Conservation (phyloP, 192 early-diverging fungal genomes). For the Dispira simplex region DNA sequence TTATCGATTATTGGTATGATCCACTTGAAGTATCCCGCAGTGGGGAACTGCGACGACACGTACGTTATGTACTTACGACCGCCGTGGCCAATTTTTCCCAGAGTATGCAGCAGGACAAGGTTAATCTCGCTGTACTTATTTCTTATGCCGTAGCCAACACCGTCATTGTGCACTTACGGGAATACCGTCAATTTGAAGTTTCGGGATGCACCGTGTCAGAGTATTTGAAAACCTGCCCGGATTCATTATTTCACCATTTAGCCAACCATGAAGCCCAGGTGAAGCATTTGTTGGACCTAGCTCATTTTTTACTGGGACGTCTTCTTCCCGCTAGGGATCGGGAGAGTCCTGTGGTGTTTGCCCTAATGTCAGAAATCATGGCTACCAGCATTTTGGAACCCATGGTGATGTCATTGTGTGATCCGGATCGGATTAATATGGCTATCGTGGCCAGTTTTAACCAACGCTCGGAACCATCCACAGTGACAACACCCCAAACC, state of each 20-base stretch:
- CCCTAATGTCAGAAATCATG: slow-evolving; percentile 8
- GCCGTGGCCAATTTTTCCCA: neutral
- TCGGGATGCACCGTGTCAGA: neutral
- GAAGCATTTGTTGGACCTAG: neutral
- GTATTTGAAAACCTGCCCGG: neutral
- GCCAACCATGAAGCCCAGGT: neutral
- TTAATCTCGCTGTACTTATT: slow-evolving; percentile 4
- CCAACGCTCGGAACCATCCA: neutral
- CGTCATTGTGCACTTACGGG: slow-evolving; percentile 10
- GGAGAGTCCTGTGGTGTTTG: slow-evolving; percentile 1
- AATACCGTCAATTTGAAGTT: slow-evolving; percentile 9
- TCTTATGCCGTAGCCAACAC: slow-evolving; percentile 5
- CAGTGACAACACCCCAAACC: too few species aligned
- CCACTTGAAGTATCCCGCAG: neutral
- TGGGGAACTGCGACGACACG: neutral
- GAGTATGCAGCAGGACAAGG: neutral
- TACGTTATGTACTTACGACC: neutral
- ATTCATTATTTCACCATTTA: neutral
- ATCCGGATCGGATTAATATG: slow-evolving; percentile 6
- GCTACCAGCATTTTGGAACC: slow-evolving; percentile 11
- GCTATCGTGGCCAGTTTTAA: neutral
- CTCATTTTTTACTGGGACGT: neutral
- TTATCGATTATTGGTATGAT: slow-evolving; percentile 11
- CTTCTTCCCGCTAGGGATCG: slow-evolving; percentile 5
- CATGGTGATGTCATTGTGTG: slow-evolving; percentile 1